These are phyloP conservation scores for Cylindrotheca fusiformis DNA, from an alignment of 108 stramenopile species.

Conservation along the genomic window DNA sequence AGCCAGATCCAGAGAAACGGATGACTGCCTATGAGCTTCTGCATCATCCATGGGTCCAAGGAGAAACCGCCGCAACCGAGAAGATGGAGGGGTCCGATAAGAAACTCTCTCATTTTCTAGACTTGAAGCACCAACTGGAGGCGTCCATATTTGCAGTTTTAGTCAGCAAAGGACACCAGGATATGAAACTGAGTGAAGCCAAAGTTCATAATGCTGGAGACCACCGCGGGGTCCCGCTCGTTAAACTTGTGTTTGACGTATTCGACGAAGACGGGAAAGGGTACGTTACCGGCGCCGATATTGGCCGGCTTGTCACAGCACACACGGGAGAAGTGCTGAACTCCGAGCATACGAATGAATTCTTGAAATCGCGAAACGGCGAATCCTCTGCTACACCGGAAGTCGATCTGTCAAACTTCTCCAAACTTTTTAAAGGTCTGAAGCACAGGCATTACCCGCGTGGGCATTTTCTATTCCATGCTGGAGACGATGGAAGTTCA, in stretches of 20 bases:
- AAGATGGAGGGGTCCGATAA: slow-evolving; percentile 73
- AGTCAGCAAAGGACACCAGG: slow-evolving; percentile 52
- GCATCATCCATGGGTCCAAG: slow-evolving; percentile 86
- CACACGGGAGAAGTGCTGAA: slow-evolving; percentile 52
- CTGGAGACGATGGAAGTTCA: slow-evolving; percentile 74
- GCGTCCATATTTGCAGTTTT: slow-evolving; percentile 76
- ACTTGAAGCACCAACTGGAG: slow-evolving; percentile 55
- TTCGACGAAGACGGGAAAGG: slow-evolving; percentile 79
- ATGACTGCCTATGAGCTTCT: slow-evolving; percentile 76
- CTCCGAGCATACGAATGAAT: slow-evolving; percentile 43
- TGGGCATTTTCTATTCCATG: slow-evolving; percentile 77
- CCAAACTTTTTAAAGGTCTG: slow-evolving; percentile 56
- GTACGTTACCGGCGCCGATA: slow-evolving; percentile 58
- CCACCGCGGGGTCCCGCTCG: slow-evolving; percentile 46
- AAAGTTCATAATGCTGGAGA: slow-evolving; percentile 16
- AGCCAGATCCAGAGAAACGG: slow-evolving; percentile 56
- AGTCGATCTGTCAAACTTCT: slow-evolving; percentile 66
- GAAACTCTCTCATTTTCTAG: slow-evolving; percentile 67
- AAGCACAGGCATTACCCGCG: slow-evolving; percentile 69
- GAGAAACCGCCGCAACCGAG: slow-evolving; percentile 66
- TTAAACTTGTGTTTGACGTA: slow-evolving; percentile 74
- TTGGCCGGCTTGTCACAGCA: slow-evolving; percentile 62
- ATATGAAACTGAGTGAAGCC: slow-evolving; percentile 42
- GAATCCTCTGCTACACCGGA: slow-evolving; percentile 20
- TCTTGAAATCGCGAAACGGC: slow-evolving; percentile 34